Base-by-base conservation (phyloP, 2,329 filamentous ascomycete species). In the Colletotrichum orbiculare region DNA sequence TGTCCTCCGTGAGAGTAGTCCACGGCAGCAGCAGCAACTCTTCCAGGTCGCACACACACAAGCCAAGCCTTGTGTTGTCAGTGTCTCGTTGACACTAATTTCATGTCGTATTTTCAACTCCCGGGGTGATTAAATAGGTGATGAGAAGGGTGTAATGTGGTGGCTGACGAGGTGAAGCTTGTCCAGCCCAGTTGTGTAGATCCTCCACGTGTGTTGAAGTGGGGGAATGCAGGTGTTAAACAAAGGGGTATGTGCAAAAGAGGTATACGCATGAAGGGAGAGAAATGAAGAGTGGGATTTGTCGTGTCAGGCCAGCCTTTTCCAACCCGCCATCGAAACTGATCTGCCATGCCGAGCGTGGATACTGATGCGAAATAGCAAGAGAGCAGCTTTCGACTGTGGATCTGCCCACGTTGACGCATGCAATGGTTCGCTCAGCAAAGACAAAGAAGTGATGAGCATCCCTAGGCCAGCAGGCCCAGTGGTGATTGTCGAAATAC, bases 201-300 rank as follows among this genome's bases (percentile, higher is more conserved):
- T 59, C 45, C 54, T 25, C 64, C 64, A 66, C 64, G 45, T 56
- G 54, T 66, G 64, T 66, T 66, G 64, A 66, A 66, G 64, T 59
- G 60, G 64, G 47, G 54, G n/a, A 11, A 66, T 60, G 64, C 64
- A 63, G 54, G 46, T 54, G 54, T 54, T 54, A 64, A 54, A 33
- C 17, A 49, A 60, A 43, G 35, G 60, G 64, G 64, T 66, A 66
- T 66, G 64, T 64, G 64, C 60, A 60, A 64, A 60, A 57, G 34
- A 54, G 47, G 64, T 66, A 64, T 64, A 64, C 64, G 59, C 63
- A 65, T 59, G 54, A 66, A 66, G 50, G 43, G 60, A 54, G 48
- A 64, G 64, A 64, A 59, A 48, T 11, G 52, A 64, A 66, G 43
- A 41, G 64, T 48, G 49, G 49, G 15, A 41, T 13, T 25, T 38